Evolutionary conservation across 257 asterid species (phyloP).

Genomic region (Solanum medicagineum): DNA sequence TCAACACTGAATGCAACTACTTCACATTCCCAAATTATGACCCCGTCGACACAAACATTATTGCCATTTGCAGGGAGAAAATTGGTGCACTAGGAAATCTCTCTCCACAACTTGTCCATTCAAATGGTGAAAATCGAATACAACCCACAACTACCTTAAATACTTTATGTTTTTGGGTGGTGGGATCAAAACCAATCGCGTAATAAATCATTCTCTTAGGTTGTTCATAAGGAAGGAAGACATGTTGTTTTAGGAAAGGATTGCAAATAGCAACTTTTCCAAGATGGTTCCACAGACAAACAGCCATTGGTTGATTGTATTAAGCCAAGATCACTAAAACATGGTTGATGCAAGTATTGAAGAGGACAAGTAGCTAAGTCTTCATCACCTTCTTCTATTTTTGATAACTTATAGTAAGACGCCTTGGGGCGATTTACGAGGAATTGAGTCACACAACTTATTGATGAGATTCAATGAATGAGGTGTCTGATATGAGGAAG

Average conservation of each 20-base stretch:
- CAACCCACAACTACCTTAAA: background rate
- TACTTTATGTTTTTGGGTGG: background rate
- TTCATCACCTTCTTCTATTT: background rate
- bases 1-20: background rate
- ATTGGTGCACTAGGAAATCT: background rate
- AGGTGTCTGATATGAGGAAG: background rate
- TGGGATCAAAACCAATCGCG: background rate
- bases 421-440: background rate
- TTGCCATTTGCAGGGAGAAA: background rate
- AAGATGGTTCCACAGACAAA: background rate
- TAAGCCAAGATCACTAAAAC: background rate
- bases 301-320: background rate
- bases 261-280: background rate
- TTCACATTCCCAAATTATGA: background rate
- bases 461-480: background rate
- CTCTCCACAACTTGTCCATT: background rate
- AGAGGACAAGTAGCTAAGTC: background rate
- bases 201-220: too few relatives aligned
- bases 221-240: background rate
- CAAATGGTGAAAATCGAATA: background rate
- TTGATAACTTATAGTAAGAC: background rate
- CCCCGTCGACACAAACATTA: background rate
- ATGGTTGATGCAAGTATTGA: background rate
- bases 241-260: background rate
- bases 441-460: background rate